phyloP scores from a whole-genome alignment of 495 filamentous ascomycete species.

The Hamigera avellanea region DNA sequence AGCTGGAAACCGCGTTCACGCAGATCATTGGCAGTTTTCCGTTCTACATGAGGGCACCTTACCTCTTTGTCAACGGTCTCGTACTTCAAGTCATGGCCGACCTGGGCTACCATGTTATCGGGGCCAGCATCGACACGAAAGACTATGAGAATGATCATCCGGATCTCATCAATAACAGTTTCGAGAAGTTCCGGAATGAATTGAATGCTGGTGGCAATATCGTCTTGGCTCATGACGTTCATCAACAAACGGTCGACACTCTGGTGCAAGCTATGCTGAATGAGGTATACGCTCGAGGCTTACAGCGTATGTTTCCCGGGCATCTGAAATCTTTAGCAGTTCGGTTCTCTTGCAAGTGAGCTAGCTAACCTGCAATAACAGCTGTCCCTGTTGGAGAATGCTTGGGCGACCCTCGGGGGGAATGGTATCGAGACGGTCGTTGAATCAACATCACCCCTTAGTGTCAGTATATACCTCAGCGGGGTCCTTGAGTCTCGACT shows the following conservation, averaged over 20 bases:
- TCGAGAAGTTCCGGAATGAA: slow-evolving; percentile 16
- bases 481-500: too few relatives aligned
- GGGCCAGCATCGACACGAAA: slow-evolving; percentile 31
- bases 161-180: slow-evolving; percentile 13
- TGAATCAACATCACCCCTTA: too few relatives aligned
- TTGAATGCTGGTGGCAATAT: slow-evolving; percentile 22
- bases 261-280: slow-evolving; percentile 27
- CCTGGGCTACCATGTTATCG: slow-evolving; percentile 32
- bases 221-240: slow-evolving; percentile 35
- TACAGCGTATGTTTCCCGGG: slow-evolving; percentile 12
- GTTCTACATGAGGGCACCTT: slow-evolving; percentile 53
- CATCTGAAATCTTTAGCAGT: neutral
- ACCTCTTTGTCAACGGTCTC: slow-evolving; percentile 17
- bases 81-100: slow-evolving; percentile 19
- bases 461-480: too few relatives aligned
- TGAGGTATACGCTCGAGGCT: slow-evolving; percentile 18
- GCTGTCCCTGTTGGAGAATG: slow-evolving; percentile 65
- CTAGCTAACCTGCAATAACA: slow-evolving; percentile 32
- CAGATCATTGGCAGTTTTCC: slow-evolving; percentile 62
- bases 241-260: slow-evolving; percentile 24
- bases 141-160: slow-evolving; percentile 30
- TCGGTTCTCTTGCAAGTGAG: slow-evolving; percentile 6
- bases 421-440: slow-evolving; percentile 49
- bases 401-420: slow-evolving; percentile 49
- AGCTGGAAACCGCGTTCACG: slow-evolving; percentile 57